A percentile compares a stretch with the other conserved stretches of the same genome.
phyloP scores from a whole-genome alignment of 139 green algal species.

The Pedinophyceae sp. region DNA sequence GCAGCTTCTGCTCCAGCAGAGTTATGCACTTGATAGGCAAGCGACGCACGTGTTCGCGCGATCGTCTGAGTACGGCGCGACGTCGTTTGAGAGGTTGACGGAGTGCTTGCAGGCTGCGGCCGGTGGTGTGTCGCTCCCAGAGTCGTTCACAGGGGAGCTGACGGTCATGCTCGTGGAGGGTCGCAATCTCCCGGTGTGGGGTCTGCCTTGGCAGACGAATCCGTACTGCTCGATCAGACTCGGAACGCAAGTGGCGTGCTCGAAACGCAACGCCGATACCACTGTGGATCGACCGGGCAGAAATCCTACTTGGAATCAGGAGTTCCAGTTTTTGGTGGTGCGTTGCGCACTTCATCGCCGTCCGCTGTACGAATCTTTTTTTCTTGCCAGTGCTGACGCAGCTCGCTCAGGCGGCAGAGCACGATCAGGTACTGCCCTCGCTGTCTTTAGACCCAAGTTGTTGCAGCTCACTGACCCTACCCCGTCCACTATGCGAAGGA shows the following conservation, averaged over 20 bases:
- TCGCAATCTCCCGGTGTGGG: constrained; percentile 73
- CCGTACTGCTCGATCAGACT: constrained; percentile 71
- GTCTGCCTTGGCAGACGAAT: constrained; percentile 79
- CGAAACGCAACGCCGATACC: constrained; percentile 59
- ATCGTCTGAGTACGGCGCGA: too few species aligned
- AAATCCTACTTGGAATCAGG: constrained; percentile 84
- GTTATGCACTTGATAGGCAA: too few species aligned
- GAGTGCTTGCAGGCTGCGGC: too few species aligned
- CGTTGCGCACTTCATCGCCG: too few species aligned
- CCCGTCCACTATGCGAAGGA: background rate
- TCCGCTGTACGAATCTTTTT: too few species aligned
- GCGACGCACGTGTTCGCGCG: too few species aligned
- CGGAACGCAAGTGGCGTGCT: constrained; percentile 60
- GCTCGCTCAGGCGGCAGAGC: constrained; percentile 34
- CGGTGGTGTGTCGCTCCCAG: constrained; percentile 63
- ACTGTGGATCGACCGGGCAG: constrained; percentile 24
- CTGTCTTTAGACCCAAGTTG: background rate
- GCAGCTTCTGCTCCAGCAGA: too few species aligned
- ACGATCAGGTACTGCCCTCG: background rate
- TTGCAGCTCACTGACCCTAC: background rate
- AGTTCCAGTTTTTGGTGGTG: constrained; percentile 83
- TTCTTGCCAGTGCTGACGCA: background rate
- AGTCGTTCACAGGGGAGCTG: constrained; percentile 63
- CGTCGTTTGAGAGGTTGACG: too few species aligned
- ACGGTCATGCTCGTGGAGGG: constrained; percentile 57